Percentiles rank a stretch among this genome's conserved stretches.
phyloP scores from a whole-genome alignment of 768 basidiomycete genomes.

The Lactarius evosmus region DNA sequence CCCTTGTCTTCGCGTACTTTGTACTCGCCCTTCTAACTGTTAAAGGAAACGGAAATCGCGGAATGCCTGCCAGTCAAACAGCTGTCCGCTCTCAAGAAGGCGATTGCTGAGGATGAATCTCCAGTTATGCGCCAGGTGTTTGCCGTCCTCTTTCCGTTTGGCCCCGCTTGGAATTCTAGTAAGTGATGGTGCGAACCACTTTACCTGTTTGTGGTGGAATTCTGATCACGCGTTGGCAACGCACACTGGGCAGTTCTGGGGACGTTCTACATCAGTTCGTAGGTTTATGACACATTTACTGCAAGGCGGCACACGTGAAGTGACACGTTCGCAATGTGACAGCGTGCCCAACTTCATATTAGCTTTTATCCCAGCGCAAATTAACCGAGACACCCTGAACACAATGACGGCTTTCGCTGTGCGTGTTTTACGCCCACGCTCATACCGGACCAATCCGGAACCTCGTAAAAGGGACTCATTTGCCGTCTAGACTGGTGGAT shows the following conservation, averaged over 20 bases:
- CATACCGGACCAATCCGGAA: constrained; percentile 1
- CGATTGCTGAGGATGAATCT: constrained; percentile 61
- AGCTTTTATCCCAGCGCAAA: constrained; percentile 87
- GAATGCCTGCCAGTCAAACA: constrained; percentile 42
- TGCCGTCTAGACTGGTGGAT: constrained; percentile 67
- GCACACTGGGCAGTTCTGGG: constrained; percentile 55
- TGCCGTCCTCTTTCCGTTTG: constrained; percentile 81
- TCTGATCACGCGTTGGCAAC: neutral
- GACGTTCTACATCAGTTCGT: constrained; percentile 97
- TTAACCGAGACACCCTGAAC: constrained; percentile 79
- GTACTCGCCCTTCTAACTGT: constrained; percentile 11
- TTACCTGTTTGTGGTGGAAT: neutral
- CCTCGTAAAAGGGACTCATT: constrained; percentile 1
- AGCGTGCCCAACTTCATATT: constrained; percentile 94
- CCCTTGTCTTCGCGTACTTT: constrained; percentile 3
- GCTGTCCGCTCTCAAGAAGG: constrained; percentile 57
- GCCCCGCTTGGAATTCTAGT: constrained; percentile 84
- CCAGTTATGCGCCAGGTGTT: constrained; percentile 80
- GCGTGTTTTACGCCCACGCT: constrained; percentile 33
- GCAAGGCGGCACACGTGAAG: constrained; percentile 19
- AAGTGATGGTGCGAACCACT: constrained; percentile 19
- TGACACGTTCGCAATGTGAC: constrained; percentile 28
- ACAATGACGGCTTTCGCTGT: constrained; percentile 95
- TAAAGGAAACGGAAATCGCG: constrained; percentile 45
- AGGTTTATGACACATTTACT: constrained; percentile 36